Base-by-base conservation (phyloP, 176 grass and related monocot species). In the Leersia perrieri region DNA sequence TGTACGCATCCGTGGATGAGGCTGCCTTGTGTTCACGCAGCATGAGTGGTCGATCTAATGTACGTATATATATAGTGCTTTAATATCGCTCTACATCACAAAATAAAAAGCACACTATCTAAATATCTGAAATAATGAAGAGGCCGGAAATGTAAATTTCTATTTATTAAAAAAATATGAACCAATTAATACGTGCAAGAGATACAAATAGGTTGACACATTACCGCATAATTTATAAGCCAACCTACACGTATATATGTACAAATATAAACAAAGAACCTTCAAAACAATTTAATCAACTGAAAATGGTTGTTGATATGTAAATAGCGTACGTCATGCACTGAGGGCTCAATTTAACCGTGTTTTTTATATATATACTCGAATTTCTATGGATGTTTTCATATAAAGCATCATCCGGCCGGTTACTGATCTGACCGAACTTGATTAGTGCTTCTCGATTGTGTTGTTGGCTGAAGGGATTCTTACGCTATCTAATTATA, bases 401-500 rank as follows among this genome's bases (percentile, higher is more conserved):
- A 42, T 39, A 47, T 60, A n/a, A n/a, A n/a, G 55, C 20, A 55
- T 58, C 3, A 4, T 3, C 53, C 20, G 2, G 53, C 58, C 30
- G 33, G 77, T 70, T 66, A 60, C 25, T 6, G 26, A 39, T 53
- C 27, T 85, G 61, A 78, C 58, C 53, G 51, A 66, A 82, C 27
- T 35, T 34, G 66, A 68, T 78, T 70, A 85, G 47, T 76, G 60
- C 30, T 64, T 85, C 73, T 61, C 66, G 68, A 66, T 84, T 66
- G 61, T 47, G 70, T 29, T 53, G 33, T 70, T 68, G 66, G 66
- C 82, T 75, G 64, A 93, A 92, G 81, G 88, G 93, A 84, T 90
- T 84, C 90, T 84, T 80, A 96, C 93, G 90, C 80, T 81, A 89
- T 84, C 90, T 67, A 76, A 64, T 78, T 67, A 76, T n/a, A n/a